These are phyloP conservation scores for Saccharomyces eubayanus DNA, from an alignment of 805 yeast genomes.

Conservation along the genomic window DNA sequence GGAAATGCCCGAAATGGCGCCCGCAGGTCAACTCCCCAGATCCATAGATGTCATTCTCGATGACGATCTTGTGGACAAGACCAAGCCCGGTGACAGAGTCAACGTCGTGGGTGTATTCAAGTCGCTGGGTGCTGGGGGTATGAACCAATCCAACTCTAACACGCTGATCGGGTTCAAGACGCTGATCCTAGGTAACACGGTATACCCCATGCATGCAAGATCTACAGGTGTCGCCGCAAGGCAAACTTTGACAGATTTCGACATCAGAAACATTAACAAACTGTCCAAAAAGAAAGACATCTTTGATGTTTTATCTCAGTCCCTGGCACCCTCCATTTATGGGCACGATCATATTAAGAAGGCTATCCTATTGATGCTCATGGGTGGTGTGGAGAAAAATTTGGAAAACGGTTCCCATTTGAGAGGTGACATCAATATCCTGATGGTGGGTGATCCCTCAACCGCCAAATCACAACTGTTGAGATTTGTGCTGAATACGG, in stretches of 20 bases:
- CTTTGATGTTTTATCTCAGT: constrained; percentile 71
- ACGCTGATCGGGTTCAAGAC: constrained; percentile 66
- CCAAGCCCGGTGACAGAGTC: constrained; percentile 94
- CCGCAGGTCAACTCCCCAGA: constrained; percentile 95
- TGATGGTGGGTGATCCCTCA: constrained; percentile 98
- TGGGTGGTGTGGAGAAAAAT: constrained; percentile 93
- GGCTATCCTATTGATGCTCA: constrained; percentile 80
- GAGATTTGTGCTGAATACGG: constrained; percentile 90
- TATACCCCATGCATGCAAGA: constrained; percentile 80
- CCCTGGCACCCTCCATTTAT: constrained; percentile 92
- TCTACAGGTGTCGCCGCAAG: constrained; percentile 74
- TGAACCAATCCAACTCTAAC: constrained; percentile 24
- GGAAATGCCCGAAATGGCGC: constrained; percentile 96
- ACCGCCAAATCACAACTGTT: constrained; percentile 96
- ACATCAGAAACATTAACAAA: constrained; percentile 78
- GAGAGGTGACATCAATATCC: constrained; percentile 92
- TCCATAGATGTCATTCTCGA: constrained; percentile 87
- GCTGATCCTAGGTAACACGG: constrained; percentile 79
- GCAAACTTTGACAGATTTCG: constrained; percentile 64
- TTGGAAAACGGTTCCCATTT: constrained; percentile 91
- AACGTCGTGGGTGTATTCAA: constrained; percentile 91
- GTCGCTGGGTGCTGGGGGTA: constrained; percentile 67
- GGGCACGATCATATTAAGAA: constrained; percentile 88
- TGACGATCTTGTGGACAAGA: constrained; percentile 85
- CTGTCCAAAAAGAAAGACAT: constrained; percentile 62